Evolutionary conservation across 2,329 filamentous ascomycete species (phyloP).

Genomic region (Lecanosticta acicola): DNA sequence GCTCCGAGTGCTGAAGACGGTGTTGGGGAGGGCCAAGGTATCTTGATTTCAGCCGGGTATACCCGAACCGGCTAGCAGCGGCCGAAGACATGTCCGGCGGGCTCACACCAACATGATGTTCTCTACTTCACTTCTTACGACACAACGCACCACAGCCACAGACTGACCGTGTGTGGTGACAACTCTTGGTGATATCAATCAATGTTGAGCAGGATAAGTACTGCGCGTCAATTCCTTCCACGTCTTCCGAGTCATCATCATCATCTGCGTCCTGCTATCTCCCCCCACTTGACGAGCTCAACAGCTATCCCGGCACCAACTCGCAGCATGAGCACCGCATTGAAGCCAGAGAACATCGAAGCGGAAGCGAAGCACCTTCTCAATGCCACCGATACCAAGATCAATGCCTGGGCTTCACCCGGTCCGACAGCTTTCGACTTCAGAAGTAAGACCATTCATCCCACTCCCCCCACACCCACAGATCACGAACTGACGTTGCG

Average conservation of each 20-base stretch:
- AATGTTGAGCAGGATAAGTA: slow-evolving; percentile 17
- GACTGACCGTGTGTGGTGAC: too few species aligned
- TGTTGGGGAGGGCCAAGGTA: slow-evolving; percentile 17
- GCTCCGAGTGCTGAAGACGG: slow-evolving; percentile 21
- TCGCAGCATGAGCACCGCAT: slow-evolving; percentile 9
- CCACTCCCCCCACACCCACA: not conserved
- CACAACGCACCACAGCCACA: too few species aligned
- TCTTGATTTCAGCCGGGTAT: too few species aligned
- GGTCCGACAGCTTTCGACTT: slow-evolving; percentile 54
- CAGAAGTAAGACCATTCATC: slow-evolving; percentile 40
- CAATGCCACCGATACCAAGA: slow-evolving; percentile 14
- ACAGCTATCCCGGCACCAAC: not conserved
- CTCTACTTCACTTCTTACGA: slow-evolving; percentile 2
- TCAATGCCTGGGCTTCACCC: slow-evolving; percentile 37
- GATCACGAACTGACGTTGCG: not conserved
- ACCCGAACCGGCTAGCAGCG: not conserved
- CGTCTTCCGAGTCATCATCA: too few species aligned
- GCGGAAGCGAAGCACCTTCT: slow-evolving; percentile 14
- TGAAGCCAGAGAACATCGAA: slow-evolving; percentile 12
- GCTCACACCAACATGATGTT: not conserved
- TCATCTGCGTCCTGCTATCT: not conserved
- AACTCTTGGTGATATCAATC: too few species aligned
- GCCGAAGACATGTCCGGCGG: not conserved
- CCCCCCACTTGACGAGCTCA: not conserved
- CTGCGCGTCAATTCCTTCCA: not conserved